Evolutionary conservation across 2,329 filamentous ascomycete species (phyloP).

Genomic region (Zymoseptoria ardabiliae): DNA sequence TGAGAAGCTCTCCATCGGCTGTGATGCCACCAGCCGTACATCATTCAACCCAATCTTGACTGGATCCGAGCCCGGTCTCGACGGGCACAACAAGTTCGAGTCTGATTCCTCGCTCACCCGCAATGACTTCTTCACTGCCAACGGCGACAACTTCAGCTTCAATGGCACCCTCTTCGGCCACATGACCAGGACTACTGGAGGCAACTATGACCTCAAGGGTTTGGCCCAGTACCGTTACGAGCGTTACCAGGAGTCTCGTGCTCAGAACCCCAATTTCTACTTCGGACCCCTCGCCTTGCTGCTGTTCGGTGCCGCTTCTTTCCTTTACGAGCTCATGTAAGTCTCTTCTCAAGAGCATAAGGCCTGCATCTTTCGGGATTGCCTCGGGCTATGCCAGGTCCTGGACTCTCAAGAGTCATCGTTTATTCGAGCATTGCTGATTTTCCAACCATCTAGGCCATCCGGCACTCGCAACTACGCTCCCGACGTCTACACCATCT

Average conservation of each 20-base stretch:
- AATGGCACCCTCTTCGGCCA: slow-evolving; percentile 35
- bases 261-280: slow-evolving; percentile 37
- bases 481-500: slow-evolving; percentile 31
- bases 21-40: slow-evolving; percentile 38
- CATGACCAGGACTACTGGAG: slow-evolving; percentile 30
- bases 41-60: slow-evolving; percentile 29
- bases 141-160: slow-evolving; percentile 33
- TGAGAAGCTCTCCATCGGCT: slow-evolving; percentile 39
- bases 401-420: too few relatives aligned
- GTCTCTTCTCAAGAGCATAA: background rate
- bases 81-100: slow-evolving; percentile 40
- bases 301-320: slow-evolving; percentile 37
- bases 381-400: too few relatives aligned
- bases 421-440: too few relatives aligned
- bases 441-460: too few relatives aligned
- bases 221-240: slow-evolving; percentile 34
- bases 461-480: slow-evolving; percentile 26
- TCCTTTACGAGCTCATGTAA: slow-evolving; percentile 38
- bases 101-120: slow-evolving; percentile 36
- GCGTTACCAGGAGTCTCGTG: slow-evolving; percentile 34
- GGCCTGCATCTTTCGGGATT: too few relatives aligned
- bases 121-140: slow-evolving; percentile 34
- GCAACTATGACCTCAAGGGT: slow-evolving; percentile 32
- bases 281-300: slow-evolving; percentile 37
- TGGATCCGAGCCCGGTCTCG: slow-evolving; percentile 36